A percentile compares a stretch with the other conserved stretches of the same genome.
Conservation (phyloP, 2,329 filamentous ascomycete species). For the Colletotrichum tofieldiae region DNA sequence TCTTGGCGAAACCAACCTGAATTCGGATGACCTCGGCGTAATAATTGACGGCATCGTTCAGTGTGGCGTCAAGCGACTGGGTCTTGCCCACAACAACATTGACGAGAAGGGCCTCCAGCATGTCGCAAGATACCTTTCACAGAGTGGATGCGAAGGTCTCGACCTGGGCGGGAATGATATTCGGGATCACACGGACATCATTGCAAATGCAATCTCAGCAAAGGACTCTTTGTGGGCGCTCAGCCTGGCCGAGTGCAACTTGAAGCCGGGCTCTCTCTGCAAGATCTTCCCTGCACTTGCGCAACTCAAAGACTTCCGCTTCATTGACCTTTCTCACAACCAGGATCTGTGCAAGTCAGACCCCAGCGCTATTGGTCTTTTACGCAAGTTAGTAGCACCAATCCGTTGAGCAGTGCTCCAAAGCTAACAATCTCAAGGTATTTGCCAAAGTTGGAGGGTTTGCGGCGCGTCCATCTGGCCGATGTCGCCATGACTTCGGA, state of each 20-base stretch:
- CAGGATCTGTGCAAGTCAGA: constrained; percentile 81
- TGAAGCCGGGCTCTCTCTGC: constrained; percentile 81
- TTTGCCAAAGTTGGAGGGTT: constrained; percentile 81
- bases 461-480: constrained; percentile 89
- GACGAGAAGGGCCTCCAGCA: constrained; percentile 82
- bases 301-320: constrained; percentile 81
- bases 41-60: constrained; percentile 88
- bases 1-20: constrained; percentile 84
- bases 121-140: constrained; percentile 82
- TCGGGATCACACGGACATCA: constrained; percentile 66
- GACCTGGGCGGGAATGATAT: constrained; percentile 91
- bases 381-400: constrained; percentile 77
- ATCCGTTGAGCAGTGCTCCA: neutral
- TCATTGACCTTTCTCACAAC: constrained; percentile 95
- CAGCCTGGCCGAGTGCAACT: constrained; percentile 87
- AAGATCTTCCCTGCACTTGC: constrained; percentile 82
- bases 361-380: constrained; percentile 80
- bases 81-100: constrained; percentile 86
- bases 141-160: constrained; percentile 86
- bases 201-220: constrained; percentile 68
- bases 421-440: constrained; percentile 64
- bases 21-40: constrained; percentile 77
- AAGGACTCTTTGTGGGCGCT: constrained; percentile 81
- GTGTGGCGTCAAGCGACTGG: constrained; percentile 83
- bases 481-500: constrained; percentile 89